These are phyloP conservation scores for Wickerhamomyces queroliae DNA, from an alignment of 805 yeast genomes.

Conservation along the genomic window DNA sequence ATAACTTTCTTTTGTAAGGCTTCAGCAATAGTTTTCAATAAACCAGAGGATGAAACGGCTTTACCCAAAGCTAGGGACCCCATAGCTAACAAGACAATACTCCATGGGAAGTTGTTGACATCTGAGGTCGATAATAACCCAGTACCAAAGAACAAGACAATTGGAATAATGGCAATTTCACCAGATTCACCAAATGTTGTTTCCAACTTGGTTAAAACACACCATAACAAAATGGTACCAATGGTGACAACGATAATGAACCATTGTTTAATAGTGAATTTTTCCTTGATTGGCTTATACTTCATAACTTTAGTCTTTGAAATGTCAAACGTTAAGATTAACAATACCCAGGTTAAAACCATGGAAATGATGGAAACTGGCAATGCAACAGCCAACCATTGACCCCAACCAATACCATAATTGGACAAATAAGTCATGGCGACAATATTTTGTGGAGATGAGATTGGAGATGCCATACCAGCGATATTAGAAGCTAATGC, in stretches of 20 bases:
- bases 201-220: conserved; percentile 71
- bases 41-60: conserved; percentile 89
- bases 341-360: conserved; percentile 63
- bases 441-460: conserved; percentile 92
- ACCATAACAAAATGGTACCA: conserved; percentile 81
- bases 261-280: conserved; percentile 66
- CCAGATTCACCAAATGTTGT: conserved; percentile 87
- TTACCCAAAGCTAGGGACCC: conserved; percentile 95
- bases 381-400: conserved; percentile 85
- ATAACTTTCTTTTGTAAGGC: conserved; percentile 60
- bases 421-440: conserved; percentile 80
- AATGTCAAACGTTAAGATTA: conserved; percentile 49
- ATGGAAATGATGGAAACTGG: conserved; percentile 69
- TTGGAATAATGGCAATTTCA: conserved; percentile 80
- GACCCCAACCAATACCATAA: conserved; percentile 67
- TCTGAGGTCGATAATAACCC: conserved; percentile 81
- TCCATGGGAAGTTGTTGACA: conserved; percentile 93
- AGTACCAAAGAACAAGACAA: conserved; percentile 82
- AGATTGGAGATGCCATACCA: conserved; percentile 95
- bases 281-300: conserved; percentile 49
- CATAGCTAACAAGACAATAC: conserved; percentile 92
- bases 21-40: conserved; percentile 71
- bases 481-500: conserved; percentile 91
- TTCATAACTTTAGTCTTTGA: conserved; percentile 41
- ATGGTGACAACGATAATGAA: conserved; percentile 67